Base-by-base conservation (phyloP, 2,329 filamentous ascomycete species). In the Beauveria bassiana region DNA sequence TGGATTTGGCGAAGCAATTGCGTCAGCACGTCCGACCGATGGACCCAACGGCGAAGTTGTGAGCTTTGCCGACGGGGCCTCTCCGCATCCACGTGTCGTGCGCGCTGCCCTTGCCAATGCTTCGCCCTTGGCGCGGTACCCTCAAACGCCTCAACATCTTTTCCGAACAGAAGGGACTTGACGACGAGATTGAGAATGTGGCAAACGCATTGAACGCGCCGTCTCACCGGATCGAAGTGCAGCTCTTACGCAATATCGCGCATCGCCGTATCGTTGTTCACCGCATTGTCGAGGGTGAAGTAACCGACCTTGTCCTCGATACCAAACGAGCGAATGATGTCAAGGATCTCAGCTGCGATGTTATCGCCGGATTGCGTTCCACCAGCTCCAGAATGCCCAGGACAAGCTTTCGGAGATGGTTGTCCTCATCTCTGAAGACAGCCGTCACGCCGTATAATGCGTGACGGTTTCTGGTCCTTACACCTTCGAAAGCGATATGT, bases 111-210 rank as follows among this genome's bases (percentile, higher is more conserved):
- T 54, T 22, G 53, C 46, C 14, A 53, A 50, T 38, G 46, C 42
- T 34, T 45, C 42, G 40, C 49, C 55, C n/a, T 42, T 43, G 40
- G 26, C 26, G 20, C n/a, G 50, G n/a, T 42, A 38, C 47, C 24
- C 52, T 65, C 55, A 40, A 66, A 65, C 20, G 60, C 63, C 18
- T 64, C 63, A 14, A 34, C 38, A 57, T 65, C 43, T n/a, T 60
- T 49, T n/a, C 63, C 62, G 58, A 66, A 66, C 6, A 66, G 62
- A 42, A 65, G 1, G 5, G 62, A 60, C 57, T 64, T 66, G 20
- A 59, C 61, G 5, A 53, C 59, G 20, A 65, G 58, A 47, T 66
- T 66, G n/a, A 66, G 20, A 5, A 60, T 54, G 47, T 63, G 64
- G 38, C 62, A 55, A 57, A 65, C 59, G 61, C 59, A 65, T 16